Percentiles rank a stretch among this genome's conserved stretches.
These are phyloP conservation scores for Alternaria alternata DNA, from an alignment of 2,329 filamentous ascomycete species.

Conservation along the genomic window DNA sequence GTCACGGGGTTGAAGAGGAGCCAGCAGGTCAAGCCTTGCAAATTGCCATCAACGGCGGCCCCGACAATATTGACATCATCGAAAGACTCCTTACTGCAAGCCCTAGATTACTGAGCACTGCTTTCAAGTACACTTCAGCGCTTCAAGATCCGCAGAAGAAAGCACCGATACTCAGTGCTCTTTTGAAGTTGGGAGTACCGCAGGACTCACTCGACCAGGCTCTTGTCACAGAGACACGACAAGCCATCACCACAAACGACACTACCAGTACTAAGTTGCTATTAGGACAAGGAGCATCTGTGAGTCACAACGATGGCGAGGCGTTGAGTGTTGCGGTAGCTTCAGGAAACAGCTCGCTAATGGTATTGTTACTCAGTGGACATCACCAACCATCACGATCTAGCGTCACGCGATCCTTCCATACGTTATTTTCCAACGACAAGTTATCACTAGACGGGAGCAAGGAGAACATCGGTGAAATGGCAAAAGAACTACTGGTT, in stretches of 20 bases:
- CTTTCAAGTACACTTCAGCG: conserved; percentile 37
- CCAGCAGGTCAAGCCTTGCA: conserved; percentile 32
- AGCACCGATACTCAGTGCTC: conserved; percentile 33
- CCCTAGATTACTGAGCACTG: conserved; percentile 32
- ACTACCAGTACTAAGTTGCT: conserved; percentile 39
- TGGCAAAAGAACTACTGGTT: conserved; percentile 36
- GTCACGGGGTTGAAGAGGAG: conserved; percentile 33
- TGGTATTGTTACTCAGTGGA: conserved; percentile 59
- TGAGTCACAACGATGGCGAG: conserved; percentile 63
- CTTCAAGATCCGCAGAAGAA: conserved; percentile 35
- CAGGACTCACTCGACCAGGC: conserved; percentile 41
- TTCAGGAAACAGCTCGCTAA: conserved; percentile 60
- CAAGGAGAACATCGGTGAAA: conserved; percentile 11
- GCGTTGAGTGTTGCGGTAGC: conserved; percentile 64
- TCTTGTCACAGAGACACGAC: conserved; percentile 35
- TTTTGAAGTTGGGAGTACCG: conserved; percentile 40
- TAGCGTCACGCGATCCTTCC: conserved; percentile 40
- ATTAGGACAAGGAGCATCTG: conserved; percentile 45
- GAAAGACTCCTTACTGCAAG: conserved; percentile 35
- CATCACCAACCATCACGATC: conserved; percentile 36
- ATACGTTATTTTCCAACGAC: conserved; percentile 33
- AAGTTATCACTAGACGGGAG: conserved; percentile 3
- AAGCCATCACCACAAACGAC: conserved; percentile 30
- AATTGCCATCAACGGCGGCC: conserved; percentile 41
- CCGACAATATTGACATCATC: conserved; percentile 45